Conservation (phyloP, 305 asterid species). For the Fraxinus albicans region DNA sequence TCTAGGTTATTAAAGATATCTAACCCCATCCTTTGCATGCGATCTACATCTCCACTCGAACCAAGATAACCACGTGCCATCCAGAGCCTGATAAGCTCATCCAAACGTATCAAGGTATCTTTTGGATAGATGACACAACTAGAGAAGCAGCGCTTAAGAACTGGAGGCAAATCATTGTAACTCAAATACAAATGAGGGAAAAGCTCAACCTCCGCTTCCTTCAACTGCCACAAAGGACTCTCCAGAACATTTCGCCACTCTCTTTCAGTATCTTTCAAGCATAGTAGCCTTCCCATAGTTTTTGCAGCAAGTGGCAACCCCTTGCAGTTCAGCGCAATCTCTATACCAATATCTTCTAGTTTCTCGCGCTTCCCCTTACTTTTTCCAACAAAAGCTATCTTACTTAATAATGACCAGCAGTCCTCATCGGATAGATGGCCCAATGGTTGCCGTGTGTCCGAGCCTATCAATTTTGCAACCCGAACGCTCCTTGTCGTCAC, state of each 20-base stretch:
- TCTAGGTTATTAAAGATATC: constrained; percentile 3
- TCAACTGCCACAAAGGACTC: constrained; percentile 31
- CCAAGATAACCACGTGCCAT: constrained; percentile 10
- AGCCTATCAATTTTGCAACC: constrained; percentile 28
- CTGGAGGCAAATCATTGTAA: constrained; percentile 24
- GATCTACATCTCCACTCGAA: not conserved
- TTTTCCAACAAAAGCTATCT: constrained; percentile 19
- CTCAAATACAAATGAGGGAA: constrained; percentile 28
- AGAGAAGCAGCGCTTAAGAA: not conserved
- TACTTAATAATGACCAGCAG: constrained; percentile 34
- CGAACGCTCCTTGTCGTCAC: constrained; percentile 36
- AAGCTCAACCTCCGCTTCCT: constrained; percentile 12
- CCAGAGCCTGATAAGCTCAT: constrained; percentile 1
- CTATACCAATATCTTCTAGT: constrained; percentile 11
- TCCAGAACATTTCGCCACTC: constrained; percentile 32
- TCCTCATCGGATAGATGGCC: constrained; percentile 21
- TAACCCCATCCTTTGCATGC: not conserved
- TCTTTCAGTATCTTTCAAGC: constrained; percentile 1
- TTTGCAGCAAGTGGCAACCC: constrained; percentile 39
- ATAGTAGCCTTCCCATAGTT: constrained; percentile 21
- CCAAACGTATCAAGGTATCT: not conserved
- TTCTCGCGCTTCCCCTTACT: not conserved
- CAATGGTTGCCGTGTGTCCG: constrained; percentile 4
- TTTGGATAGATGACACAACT: not conserved
- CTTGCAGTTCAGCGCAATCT: not conserved